These are phyloP conservation scores for Pezicula radicicola DNA, from an alignment of 2,329 filamentous ascomycete genomes.

Conservation along the genomic window DNA sequence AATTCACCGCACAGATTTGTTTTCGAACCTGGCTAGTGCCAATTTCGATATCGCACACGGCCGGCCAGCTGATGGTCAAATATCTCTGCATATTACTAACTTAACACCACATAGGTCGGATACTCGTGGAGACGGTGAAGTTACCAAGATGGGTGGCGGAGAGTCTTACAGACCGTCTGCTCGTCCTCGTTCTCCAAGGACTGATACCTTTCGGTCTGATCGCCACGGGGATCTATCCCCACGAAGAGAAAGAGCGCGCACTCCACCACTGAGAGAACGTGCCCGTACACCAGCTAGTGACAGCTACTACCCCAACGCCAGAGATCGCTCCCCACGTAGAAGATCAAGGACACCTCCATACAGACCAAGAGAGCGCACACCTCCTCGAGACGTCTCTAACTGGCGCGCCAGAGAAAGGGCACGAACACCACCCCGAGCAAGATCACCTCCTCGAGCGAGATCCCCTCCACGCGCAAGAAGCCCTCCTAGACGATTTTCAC, in stretches of 20 bases:
- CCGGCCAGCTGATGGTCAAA: neutral
- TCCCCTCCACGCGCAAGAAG: conserved; percentile 32
- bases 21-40: too few relatives aligned
- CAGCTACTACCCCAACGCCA: conserved; percentile 5
- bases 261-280: conserved; percentile 12
- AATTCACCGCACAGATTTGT: too few relatives aligned
- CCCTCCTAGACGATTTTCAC: conserved; percentile 28
- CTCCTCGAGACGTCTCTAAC: conserved; percentile 16
- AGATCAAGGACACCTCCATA: conserved; percentile 16
- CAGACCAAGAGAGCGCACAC: conserved; percentile 25
- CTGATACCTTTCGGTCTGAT: conserved; percentile 21
- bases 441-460: conserved; percentile 17
- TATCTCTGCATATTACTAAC: neutral
- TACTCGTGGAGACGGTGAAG: conserved; percentile 28
- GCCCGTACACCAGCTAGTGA: conserved; percentile 13
- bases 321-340: conserved; percentile 8
- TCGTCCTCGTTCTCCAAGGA: conserved; percentile 23
- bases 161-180: conserved; percentile 29
- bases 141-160: conserved; percentile 28
- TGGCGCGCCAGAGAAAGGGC: conserved; percentile 19
- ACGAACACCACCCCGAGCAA: conserved; percentile 9
- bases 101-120: neutral
- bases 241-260: conserved; percentile 16
- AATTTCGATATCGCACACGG: neutral
- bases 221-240: conserved; percentile 14